phyloP scores from a whole-genome alignment of 768 basidiomycete species.

The Termitomyces sp. region DNA sequence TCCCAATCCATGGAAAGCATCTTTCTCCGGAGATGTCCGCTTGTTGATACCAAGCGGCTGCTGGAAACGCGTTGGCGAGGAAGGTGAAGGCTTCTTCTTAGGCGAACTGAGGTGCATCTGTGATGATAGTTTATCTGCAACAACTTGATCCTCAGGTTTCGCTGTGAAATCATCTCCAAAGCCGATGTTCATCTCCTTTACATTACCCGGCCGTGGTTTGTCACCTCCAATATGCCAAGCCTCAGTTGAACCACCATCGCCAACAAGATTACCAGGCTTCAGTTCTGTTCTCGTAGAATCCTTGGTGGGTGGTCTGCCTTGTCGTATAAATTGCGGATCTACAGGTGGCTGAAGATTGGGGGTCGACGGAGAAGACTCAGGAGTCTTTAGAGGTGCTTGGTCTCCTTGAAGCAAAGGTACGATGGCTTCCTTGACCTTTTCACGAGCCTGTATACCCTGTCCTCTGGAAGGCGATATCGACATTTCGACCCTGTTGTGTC shows the following conservation, averaged over 20 bases:
- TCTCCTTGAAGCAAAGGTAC: constrained; percentile 75
- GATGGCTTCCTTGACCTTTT: constrained; percentile 75
- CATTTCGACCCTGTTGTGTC: constrained; percentile 14
- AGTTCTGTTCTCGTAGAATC: constrained; percentile 4
- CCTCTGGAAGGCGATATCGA: constrained; percentile 28
- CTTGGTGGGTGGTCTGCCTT: constrained; percentile 12
- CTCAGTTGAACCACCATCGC: constrained; percentile 22
- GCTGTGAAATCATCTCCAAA: constrained; percentile 70
- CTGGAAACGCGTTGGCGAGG: constrained; percentile 2
- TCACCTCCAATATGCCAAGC: constrained; percentile 33
- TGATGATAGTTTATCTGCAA: constrained; percentile 21
- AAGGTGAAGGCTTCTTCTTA: constrained; percentile 11
- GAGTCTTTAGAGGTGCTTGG: constrained; percentile 28
- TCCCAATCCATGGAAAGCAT: constrained; percentile 78
- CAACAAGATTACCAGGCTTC: constrained; percentile 9
- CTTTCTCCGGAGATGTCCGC: constrained; percentile 34
- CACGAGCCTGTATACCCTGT: constrained; percentile 63
- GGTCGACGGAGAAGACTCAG: constrained; percentile 24
- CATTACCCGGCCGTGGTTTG: constrained; percentile 12
- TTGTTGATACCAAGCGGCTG: constrained; percentile 7
- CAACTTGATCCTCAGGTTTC: constrained; percentile 50
- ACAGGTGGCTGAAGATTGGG: constrained; percentile 28
- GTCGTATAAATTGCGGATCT: constrained; percentile 11
- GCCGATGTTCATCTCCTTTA: constrained; percentile 24
- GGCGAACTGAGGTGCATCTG: constrained; percentile 11